A percentile compares a stretch with the other conserved stretches of the same genome.
phyloP scores from a whole-genome alignment of 345 rosid genomes.

The Brassica nigra region DNA sequence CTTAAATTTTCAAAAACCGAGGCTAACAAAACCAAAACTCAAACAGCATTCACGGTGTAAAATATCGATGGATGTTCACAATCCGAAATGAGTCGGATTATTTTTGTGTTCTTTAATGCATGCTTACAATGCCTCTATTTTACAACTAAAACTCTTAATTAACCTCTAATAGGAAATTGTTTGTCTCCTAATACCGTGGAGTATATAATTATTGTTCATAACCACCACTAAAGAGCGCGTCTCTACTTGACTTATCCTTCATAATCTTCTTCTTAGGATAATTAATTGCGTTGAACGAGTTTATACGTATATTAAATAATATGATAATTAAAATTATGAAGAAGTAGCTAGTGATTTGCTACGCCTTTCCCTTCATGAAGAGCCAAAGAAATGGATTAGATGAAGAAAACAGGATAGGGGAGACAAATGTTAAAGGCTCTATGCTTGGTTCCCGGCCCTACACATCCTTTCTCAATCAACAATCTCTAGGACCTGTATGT shows the following conservation, averaged over 20 bases:
- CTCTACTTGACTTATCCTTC: neutral
- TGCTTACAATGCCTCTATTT: neutral
- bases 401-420: conserved; percentile 25
- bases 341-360: neutral
- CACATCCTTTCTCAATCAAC: conserved; percentile 27
- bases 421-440: conserved; percentile 30
- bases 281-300: neutral
- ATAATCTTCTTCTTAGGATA: neutral
- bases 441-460: conserved; percentile 34
- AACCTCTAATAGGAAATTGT: neutral
- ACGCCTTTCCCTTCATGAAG: conserved; percentile 40
- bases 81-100: neutral
- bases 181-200: neutral
- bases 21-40: neutral
- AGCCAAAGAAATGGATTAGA: conserved; percentile 33
- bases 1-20: neutral
- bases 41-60: neutral
- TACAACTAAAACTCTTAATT: neutral
- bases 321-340: neutral
- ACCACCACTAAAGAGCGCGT: neutral
- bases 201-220: neutral
- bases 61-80: neutral
- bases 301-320: neutral
- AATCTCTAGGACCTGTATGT: conserved; percentile 12
- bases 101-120: neutral